These are phyloP conservation scores for Spirogloea muscicola DNA, from an alignment of 139 green algal species.

Conservation along the genomic window DNA sequence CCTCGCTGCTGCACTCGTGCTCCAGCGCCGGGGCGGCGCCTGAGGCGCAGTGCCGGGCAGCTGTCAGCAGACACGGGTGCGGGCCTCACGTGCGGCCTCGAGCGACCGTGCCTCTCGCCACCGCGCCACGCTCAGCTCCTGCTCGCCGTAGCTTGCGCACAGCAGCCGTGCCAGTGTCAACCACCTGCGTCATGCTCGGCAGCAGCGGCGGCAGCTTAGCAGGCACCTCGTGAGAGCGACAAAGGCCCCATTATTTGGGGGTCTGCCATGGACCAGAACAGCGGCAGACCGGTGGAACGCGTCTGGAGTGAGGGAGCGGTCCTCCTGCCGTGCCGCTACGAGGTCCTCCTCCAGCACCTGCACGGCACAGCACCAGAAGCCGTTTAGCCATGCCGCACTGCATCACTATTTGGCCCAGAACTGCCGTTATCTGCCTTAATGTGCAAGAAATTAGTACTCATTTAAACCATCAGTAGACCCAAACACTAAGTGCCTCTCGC, in stretches of 20 bases:
- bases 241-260: not conserved
- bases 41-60: too few species aligned
- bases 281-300: slow-evolving; percentile 32
- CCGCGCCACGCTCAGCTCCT: not conserved
- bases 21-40: too few species aligned
- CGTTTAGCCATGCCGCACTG: not conserved
- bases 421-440: not conserved
- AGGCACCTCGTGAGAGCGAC: not conserved
- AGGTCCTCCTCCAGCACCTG: slow-evolving; percentile 31
- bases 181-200: not conserved
- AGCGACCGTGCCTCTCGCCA: not conserved
- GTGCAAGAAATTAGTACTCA: not conserved
- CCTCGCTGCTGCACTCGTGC: too few species aligned
- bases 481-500: not conserved
- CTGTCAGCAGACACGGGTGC: too few species aligned
- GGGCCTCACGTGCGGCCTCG: not conserved
- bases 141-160: not conserved
- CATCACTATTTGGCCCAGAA: not conserved
- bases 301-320: slow-evolving; percentile 10
- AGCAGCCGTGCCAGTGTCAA: slow-evolving; percentile 1
- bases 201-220: not conserved
- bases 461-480: too few species aligned
- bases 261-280: not conserved
- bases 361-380: not conserved
- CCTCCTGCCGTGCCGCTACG: slow-evolving; percentile 17